phyloP scores from a whole-genome alignment of 495 filamentous ascomycete genomes.

The Penicillium flavigenum region DNA sequence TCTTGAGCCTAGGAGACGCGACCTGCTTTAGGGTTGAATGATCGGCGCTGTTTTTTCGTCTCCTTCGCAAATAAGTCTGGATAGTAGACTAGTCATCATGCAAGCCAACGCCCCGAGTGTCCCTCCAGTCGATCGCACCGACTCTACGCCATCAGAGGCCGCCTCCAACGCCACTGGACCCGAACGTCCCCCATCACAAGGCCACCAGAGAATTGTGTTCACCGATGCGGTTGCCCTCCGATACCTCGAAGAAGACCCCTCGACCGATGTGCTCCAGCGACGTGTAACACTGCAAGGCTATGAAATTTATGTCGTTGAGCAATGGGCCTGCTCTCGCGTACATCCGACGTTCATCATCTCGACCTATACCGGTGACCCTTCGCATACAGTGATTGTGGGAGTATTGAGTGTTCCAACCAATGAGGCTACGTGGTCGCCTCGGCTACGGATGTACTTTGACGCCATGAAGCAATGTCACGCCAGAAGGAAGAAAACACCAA shows the following conservation, averaged over 20 bases:
- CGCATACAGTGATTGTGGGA: conserved; percentile 73
- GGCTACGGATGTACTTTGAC: conserved; percentile 79
- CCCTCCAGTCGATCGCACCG: conserved; percentile 20
- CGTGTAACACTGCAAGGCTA: conserved; percentile 72
- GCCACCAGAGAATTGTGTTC: conserved; percentile 61
- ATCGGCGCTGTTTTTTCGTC: neutral
- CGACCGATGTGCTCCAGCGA: conserved; percentile 71
- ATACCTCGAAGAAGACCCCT: conserved; percentile 86
- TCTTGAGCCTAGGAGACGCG: conserved; percentile 22
- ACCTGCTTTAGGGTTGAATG: conserved; percentile 8
- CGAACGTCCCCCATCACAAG: conserved; percentile 26
- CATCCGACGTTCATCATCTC: conserved; percentile 91
- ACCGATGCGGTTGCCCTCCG: conserved; percentile 74
- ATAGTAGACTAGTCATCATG: conserved; percentile 19
- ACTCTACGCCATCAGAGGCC: conserved; percentile 28
- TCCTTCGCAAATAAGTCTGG: conserved; percentile 6
- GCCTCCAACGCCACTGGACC: conserved; percentile 19
- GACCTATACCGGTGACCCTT: conserved; percentile 86
- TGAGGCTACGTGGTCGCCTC: conserved; percentile 75
- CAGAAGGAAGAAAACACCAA: conserved; percentile 71
- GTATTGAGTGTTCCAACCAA: conserved; percentile 82
- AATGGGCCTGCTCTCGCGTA: conserved; percentile 92
- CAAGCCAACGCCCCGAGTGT: conserved; percentile 27
- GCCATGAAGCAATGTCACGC: conserved; percentile 82
- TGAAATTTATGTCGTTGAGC: conserved; percentile 92